Base-by-base conservation (phyloP, 2,329 filamentous ascomycete genomes). In the Chaetothyriales sp. region DNA sequence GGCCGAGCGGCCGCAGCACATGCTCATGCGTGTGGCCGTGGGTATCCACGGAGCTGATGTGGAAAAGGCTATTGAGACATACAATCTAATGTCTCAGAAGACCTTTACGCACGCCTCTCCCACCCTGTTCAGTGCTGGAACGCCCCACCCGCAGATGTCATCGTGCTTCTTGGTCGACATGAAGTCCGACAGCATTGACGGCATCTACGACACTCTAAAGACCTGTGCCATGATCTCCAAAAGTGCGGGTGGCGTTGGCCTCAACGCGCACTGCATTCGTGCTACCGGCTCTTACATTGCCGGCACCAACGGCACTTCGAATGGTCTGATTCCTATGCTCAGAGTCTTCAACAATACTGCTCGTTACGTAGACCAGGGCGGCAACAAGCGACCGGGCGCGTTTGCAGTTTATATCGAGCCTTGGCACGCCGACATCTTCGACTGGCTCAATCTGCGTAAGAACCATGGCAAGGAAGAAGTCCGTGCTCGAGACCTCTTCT, bases 201-300 rank as follows among this genome's bases (percentile, higher is more conserved):
- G 92, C 62, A 98, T 98, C 68, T 98, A 98, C 66, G 92, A 98
- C 67, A 98, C 92, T 18, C 80, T 98, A 62, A 98, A 98, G 82
- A 97, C 88, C 1, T 98, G 92, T 72, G 92, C 92, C 61, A 90
- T 98, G 88, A 98, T 98, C 71, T 98, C 92, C 66, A 98, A 98
- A 81, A 97, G 92, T 73, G 92, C 92, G 62, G 92, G 92, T 69
- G 92, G 92, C 69, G 97, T 98, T 68, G 92, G 92, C 64, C 77
- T 98, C 59, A 97, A 98, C 65, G 83, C 90, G 49, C 92, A 98
- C 75, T 85, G 89, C 64, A 98, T 98, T 64, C 89, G 92, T 70
- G 87, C 92, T 56, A 98, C 92, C 51, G 90, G 92, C 57, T 95
- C 92, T 25, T 98, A 98, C 73, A 98, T 98, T 70, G 87, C 86